These are phyloP conservation scores for Paramecium biaurelia DNA, from an alignment of 73 alveolate genomes.

Conservation along the genomic window DNA sequence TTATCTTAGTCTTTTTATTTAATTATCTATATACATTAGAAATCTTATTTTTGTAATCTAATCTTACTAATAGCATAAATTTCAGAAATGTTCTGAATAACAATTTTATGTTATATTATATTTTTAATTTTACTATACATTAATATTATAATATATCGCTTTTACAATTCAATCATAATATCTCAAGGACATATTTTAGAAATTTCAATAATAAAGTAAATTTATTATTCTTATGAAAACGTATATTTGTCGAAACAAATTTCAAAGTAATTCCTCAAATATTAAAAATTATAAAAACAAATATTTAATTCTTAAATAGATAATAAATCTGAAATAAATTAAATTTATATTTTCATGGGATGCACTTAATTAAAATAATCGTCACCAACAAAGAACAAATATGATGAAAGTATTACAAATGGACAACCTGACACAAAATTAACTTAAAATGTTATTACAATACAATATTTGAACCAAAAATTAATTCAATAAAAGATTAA, in stretches of 20 bases:
- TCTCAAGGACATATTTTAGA: neutral
- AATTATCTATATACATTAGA: neutral
- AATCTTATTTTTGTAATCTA: constrained; percentile 81
- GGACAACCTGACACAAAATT: neutral
- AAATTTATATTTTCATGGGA: neutral
- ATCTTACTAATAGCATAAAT: constrained; percentile 81
- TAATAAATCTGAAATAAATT: neutral
- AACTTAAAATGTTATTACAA: neutral
- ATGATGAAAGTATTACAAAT: neutral
- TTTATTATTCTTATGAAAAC: neutral
- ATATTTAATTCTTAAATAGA: neutral
- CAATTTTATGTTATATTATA: constrained; percentile 73
- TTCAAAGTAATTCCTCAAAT: neutral
- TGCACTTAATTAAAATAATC: neutral
- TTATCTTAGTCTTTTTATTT: no score
- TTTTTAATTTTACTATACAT: no score
- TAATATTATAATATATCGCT: constrained; percentile 78
- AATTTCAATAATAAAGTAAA: no score
- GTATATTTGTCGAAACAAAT: neutral
- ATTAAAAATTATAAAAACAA: neutral
- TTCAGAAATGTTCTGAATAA: constrained; percentile 74
- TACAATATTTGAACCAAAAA: neutral
- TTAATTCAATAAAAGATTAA: neutral
- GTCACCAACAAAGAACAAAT: neutral
- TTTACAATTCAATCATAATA: constrained; percentile 41